Evolutionary conservation across 2,329 filamentous ascomycete genomes (phyloP), one percentile per base, ranked within the genome.

Genomic region (Arthrobotrys sinensis): DNA sequence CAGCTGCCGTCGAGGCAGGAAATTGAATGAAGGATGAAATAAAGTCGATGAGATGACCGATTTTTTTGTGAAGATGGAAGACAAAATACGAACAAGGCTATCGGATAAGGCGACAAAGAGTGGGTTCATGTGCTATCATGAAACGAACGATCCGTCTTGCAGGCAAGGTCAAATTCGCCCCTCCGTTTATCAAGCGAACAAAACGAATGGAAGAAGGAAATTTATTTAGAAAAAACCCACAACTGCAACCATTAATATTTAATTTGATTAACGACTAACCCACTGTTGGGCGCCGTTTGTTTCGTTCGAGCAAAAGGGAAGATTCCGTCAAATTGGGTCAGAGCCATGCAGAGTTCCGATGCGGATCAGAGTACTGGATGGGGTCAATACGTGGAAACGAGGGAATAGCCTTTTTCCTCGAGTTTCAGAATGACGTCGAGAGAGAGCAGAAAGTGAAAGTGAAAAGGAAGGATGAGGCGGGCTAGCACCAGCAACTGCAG

Each of bases 351-450:
- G 46, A 57, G 55, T 55, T 55, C 68, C 21, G 46, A 52, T 64
- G 68, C 48, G 68, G 68, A 72, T 72, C 57, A 55, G 46, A 38
- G 69, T 46, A 21, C 50, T 28, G 11, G 28, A 45, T 43, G 34
- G 50, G 57, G 57, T 12, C 52, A 52, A 53, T 57, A 38, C 16
- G 16, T 57, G 40, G 48, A 72, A 72, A 52, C 46, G 68, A 64
- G 57, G 34, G 40, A 50, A 65, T 34, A 72, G 32, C 16, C 62
- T 60, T 66, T 19, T 43, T 28, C 28, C 48, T 40, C 45, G 21
- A 16, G 55, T 64, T 60, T 53, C 40, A 65, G 43, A 28, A 66
- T 73, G 69, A 73, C 69, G 69, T 73, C 48, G 69, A 43, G 38
- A 34, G 48, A 36, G 38, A 28, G 62, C 71, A 53, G 69, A 45